Evolutionary conservation across 306 rosid genomes (phyloP), one percentile per base, ranked within the genome.

Genomic region (Lathyrus sativus): DNA sequence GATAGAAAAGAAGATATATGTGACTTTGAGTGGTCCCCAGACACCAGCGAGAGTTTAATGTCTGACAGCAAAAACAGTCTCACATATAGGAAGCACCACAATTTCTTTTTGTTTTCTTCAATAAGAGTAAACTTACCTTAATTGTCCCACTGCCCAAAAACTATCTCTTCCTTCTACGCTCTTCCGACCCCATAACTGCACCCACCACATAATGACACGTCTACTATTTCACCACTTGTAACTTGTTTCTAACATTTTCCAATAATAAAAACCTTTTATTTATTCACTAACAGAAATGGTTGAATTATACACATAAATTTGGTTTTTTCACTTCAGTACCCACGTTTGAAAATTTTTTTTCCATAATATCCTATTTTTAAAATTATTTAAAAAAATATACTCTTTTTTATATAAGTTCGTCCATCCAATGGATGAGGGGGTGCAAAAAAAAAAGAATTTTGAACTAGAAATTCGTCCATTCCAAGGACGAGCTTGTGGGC

Each of bases 41-140:
- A 51, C 55, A 29, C 41, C 75, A 35, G 39, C 9, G 0, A 35
- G 39, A 35, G 39, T 35, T 83, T 65, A 53, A 17, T 74, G 71
- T 76, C 81, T 74, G 85, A 70, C 79, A 65, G 46, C 78, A 31
- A 59, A 41, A 31, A 39, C 38, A 56, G 58, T 45, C 51, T 65
- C 70, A 58, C 26, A 53, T 54, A 53, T 72, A 56, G 74, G 82
- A 72, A 59, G 78, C 76, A 67, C 70, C 77, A 67, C 66, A 65
- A 71, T 77, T 82, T 79, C 58, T 53, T 87, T 82, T 73, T 81
- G 79, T 77, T 68, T 81, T 77, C 63, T 77, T 62, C 84, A 17
- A 45, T 28, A 68, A 60, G 67, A 77, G 84, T 70, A 67, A 54
- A 55, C 42, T 33, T 49, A 48, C 28, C 73, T 45, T 68, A 51